Evolutionary conservation across 1,284 basidiomycete species (phyloP).

Genomic region (Fomes fomentarius): DNA sequence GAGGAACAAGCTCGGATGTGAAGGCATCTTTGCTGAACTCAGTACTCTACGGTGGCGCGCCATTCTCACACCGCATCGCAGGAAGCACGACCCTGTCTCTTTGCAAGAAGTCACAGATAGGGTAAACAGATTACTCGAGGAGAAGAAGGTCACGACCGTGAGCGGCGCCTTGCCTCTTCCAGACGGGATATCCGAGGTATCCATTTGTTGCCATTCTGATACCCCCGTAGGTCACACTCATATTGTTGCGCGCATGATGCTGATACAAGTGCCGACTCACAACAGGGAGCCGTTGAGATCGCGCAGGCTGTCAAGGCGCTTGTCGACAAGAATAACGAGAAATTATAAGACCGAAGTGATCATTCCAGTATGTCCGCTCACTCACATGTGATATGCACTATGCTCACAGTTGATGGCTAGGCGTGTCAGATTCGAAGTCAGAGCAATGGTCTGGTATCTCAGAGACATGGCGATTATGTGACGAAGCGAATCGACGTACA

Average conservation of each 20-base stretch:
- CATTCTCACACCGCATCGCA: constrained; percentile 28
- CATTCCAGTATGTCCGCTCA: not conserved
- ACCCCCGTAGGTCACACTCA: constrained; percentile 50
- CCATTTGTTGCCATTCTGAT: constrained; percentile 69
- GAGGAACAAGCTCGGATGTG: constrained; percentile 1
- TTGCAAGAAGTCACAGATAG: constrained; percentile 46
- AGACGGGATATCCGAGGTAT: constrained; percentile 48
- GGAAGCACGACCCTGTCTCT: constrained; percentile 54
- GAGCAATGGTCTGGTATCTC: too few species aligned
- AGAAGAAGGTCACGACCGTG: constrained; percentile 46
- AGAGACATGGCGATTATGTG: too few species aligned
- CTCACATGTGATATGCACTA: not conserved
- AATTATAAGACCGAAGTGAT: too few species aligned
- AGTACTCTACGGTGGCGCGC: too few species aligned
- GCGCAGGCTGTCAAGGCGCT: constrained; percentile 50
- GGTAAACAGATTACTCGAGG: constrained; percentile 35
- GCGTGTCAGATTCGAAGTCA: too few species aligned
- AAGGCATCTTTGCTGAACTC: too few species aligned
- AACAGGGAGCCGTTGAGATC: constrained; percentile 56
- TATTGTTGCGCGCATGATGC: not conserved
- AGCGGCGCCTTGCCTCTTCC: constrained; percentile 47
- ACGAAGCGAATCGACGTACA: too few species aligned
- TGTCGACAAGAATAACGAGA: constrained; percentile 52
- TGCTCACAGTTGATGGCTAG: not conserved
- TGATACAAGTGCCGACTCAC: not conserved